phyloP scores from a whole-genome alignment of 2,329 filamentous ascomycete genomes.

The Exophiala sp. region DNA sequence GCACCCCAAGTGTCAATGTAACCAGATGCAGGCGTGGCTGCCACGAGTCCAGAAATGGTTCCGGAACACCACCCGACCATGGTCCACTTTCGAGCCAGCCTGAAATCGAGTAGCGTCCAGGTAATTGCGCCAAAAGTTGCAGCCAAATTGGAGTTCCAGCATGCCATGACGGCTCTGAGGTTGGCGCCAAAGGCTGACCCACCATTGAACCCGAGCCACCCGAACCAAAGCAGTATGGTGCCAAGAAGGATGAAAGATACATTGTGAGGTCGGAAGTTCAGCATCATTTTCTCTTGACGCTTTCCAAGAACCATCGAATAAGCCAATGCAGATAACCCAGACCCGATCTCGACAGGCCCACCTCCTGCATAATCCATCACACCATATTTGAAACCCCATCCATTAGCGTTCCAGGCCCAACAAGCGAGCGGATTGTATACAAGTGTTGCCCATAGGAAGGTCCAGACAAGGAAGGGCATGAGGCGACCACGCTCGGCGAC shows the following conservation, averaged over 20 bases:
- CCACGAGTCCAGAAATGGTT: constrained; percentile 79
- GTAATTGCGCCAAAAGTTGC: constrained; percentile 88
- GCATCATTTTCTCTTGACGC: constrained; percentile 98
- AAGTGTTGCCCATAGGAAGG: constrained; percentile 92
- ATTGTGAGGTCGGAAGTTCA: constrained; percentile 99
- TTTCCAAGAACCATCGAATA: constrained; percentile 95
- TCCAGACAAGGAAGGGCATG: constrained; percentile 90
- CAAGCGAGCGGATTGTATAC: constrained; percentile 96
- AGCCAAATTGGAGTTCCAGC: constrained; percentile 95
- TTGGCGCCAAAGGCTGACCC: constrained; percentile 93
- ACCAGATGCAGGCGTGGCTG: constrained; percentile 79
- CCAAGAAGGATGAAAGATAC: constrained; percentile 95
- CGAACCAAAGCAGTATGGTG: constrained; percentile 95
- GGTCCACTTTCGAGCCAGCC: constrained; percentile 90
- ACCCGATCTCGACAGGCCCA: constrained; percentile 94
- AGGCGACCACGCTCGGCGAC: constrained; percentile 92
- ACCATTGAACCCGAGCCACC: constrained; percentile 98
- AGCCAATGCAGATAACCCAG: constrained; percentile 85
- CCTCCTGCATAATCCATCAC: constrained; percentile 96
- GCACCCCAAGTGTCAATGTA: constrained; percentile 52
- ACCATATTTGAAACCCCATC: constrained; percentile 87
- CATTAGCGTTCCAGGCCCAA: constrained; percentile 95
- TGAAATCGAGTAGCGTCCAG: constrained; percentile 94
- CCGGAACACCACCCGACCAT: constrained; percentile 93
- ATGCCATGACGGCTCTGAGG: constrained; percentile 89